A percentile compares a stretch with the other conserved stretches of the same genome.
These are phyloP conservation scores for Leccinum disarticulatum DNA, from an alignment of 768 basidiomycete genomes.

Conservation along the genomic window DNA sequence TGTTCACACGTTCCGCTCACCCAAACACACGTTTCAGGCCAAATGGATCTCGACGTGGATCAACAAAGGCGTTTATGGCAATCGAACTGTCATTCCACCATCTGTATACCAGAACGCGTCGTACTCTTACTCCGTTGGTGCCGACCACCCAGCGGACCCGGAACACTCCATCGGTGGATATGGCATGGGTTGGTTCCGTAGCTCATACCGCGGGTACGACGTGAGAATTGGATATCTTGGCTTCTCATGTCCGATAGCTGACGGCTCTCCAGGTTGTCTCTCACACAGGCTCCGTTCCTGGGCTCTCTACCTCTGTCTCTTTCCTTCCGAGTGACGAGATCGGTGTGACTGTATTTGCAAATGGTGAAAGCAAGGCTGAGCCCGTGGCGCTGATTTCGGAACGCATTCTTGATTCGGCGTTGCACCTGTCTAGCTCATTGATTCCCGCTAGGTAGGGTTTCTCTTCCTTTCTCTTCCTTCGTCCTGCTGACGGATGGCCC, in stretches of 20 bases:
- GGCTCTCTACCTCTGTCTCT: conserved; percentile 30
- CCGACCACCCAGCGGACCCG: conserved; percentile 8
- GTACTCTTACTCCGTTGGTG: conserved; percentile 29
- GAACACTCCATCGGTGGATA: conserved; percentile 37
- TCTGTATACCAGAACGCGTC: conserved; percentile 32
- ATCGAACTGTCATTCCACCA: conserved; percentile 34
- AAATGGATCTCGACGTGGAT: conserved; percentile 41
- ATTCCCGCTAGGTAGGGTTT: conserved; percentile 9
- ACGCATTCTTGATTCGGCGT: conserved; percentile 26
- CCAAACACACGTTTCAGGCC: conserved; percentile 25
- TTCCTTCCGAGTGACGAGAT: conserved; percentile 38
- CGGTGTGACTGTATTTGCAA: conserved; percentile 38
- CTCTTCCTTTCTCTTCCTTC: not conserved
- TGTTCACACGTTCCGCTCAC: not conserved
- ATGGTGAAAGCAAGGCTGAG: conserved; percentile 22
- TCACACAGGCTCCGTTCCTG: conserved; percentile 37
- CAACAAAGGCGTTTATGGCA: conserved; percentile 32
- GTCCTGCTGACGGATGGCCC: not conserved
- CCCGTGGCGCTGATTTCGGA: conserved; percentile 8
- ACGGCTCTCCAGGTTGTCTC: conserved; percentile 30
- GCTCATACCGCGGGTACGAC: conserved; percentile 41
- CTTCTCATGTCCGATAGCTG: not conserved
- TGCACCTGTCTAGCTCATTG: conserved; percentile 7
- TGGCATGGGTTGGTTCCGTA: conserved; percentile 43
- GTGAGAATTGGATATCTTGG: conserved; percentile 21